Conservation (phyloP, 768 basidiomycete genomes). For the Suillus cothurnatus region DNA sequence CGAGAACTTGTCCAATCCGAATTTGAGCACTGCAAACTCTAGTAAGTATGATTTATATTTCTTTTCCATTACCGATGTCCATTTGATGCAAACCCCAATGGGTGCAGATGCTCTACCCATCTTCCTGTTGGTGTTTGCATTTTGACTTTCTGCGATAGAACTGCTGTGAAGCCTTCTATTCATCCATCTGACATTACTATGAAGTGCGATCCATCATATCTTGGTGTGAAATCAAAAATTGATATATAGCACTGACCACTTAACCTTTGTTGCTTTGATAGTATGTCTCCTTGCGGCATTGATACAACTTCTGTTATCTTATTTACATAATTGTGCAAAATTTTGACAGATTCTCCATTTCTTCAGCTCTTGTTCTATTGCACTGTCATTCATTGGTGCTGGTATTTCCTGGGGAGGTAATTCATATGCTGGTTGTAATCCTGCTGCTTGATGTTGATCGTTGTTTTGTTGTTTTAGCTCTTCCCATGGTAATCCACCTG, state of each 20-base stretch:
- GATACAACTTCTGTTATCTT: constrained; percentile 29
- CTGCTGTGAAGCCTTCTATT: too few species aligned
- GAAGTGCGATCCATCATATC: too few species aligned
- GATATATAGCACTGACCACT: constrained; percentile 38
- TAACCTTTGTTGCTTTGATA: constrained; percentile 38
- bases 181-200: too few species aligned
- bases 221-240: constrained; percentile 1
- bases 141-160: too few species aligned
- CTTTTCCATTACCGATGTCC: too few species aligned
- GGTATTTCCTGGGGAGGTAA: not conserved
- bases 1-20: too few species aligned
- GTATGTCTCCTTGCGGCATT: constrained; percentile 41
- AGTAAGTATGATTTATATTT: too few species aligned
- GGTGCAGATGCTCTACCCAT: too few species aligned
- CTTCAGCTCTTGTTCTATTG: not conserved
- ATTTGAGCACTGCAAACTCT: too few species aligned
- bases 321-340: constrained; percentile 31
- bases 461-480: constrained; percentile 28
- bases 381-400: constrained; percentile 13
- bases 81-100: too few species aligned
- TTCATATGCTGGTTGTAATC: not conserved
- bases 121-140: too few species aligned
- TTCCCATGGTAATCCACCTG: not conserved
- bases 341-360: constrained; percentile 36
- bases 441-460: constrained; percentile 19